phyloP scores from a whole-genome alignment of 495 filamentous ascomycete species.

The Daldinia caldariorum region DNA sequence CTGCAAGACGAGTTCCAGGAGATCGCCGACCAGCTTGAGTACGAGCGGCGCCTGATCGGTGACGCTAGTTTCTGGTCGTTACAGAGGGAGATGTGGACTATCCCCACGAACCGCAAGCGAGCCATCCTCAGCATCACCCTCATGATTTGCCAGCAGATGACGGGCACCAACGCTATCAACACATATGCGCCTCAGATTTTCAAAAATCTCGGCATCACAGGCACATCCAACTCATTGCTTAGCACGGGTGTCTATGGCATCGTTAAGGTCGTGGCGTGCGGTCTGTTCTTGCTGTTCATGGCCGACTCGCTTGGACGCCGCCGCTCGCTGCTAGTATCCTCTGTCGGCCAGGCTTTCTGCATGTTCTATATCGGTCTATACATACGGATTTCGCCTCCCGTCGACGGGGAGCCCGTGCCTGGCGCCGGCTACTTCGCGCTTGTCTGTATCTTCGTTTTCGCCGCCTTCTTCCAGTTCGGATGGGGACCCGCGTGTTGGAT shows the following conservation, averaged over 20 bases:
- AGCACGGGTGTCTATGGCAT: constrained; percentile 73
- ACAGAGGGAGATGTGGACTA: constrained; percentile 76
- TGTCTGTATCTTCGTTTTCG: constrained; percentile 78
- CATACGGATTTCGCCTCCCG: constrained; percentile 73
- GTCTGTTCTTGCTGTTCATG: constrained; percentile 72
- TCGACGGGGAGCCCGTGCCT: constrained; percentile 52
- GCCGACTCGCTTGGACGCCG: constrained; percentile 77
- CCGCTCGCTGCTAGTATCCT: constrained; percentile 77
- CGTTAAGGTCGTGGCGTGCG: constrained; percentile 66
- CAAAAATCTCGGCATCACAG: constrained; percentile 64
- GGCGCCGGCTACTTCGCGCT: constrained; percentile 69
- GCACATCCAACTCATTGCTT: constrained; percentile 62
- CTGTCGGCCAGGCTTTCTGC: constrained; percentile 71
- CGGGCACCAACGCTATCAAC: constrained; percentile 70
- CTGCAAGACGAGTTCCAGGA: constrained; percentile 72
- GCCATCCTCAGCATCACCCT: constrained; percentile 67
- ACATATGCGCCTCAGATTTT: constrained; percentile 82
- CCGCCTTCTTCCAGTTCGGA: constrained; percentile 79
- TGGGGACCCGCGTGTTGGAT: constrained; percentile 87
- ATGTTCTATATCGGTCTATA: constrained; percentile 89
- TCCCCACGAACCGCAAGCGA: constrained; percentile 71
- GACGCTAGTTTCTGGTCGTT: constrained; percentile 71
- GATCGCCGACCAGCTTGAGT: constrained; percentile 73
- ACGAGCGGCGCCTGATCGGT: constrained; percentile 70
- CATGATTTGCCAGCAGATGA: constrained; percentile 80